A percentile compares a stretch with the other conserved stretches of the same genome.
Evolutionary conservation across 2,329 filamentous ascomycete genomes (phyloP).

Genomic region (Fusarium verrucosum): DNA sequence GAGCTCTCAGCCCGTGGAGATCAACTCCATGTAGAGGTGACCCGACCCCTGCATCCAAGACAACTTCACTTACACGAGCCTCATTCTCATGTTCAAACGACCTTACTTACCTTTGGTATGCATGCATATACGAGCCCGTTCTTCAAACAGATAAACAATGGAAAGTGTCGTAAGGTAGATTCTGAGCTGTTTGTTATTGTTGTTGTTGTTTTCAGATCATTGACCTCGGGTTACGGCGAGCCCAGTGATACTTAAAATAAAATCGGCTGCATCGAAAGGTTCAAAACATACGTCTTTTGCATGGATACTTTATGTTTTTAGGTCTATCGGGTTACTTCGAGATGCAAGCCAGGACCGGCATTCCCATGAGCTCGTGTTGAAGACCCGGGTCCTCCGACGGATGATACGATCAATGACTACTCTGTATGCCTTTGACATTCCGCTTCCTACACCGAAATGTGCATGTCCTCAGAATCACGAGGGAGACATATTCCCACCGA

Average conservation of each 20-base stretch:
- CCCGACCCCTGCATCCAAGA: neutral
- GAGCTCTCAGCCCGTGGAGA: neutral
- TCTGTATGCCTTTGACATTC: neutral
- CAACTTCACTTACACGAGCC: conserved; percentile 15
- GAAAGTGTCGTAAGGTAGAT: neutral
- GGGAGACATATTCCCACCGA: too few relatives aligned
- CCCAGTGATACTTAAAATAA: neutral
- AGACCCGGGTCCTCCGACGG: conserved; percentile 9
- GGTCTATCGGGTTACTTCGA: neutral
- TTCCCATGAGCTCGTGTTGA: neutral
- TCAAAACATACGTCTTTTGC: neutral
- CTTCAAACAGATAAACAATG: neutral
- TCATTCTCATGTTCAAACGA: neutral
- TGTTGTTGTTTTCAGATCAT: neutral
- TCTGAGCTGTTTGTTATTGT: neutral
- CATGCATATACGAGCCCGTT: neutral
- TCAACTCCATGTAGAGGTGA: conserved; percentile 7
- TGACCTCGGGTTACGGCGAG: neutral
- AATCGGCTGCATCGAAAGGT: neutral
- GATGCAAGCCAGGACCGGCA: neutral
- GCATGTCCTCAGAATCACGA: neutral
- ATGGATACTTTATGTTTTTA: neutral
- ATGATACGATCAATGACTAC: neutral
- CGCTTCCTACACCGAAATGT: neutral
- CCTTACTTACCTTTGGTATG: neutral